Evolutionary conservation across 2,329 filamentous ascomycete genomes (phyloP).

Genomic region (Fusarium fujikuroi): DNA sequence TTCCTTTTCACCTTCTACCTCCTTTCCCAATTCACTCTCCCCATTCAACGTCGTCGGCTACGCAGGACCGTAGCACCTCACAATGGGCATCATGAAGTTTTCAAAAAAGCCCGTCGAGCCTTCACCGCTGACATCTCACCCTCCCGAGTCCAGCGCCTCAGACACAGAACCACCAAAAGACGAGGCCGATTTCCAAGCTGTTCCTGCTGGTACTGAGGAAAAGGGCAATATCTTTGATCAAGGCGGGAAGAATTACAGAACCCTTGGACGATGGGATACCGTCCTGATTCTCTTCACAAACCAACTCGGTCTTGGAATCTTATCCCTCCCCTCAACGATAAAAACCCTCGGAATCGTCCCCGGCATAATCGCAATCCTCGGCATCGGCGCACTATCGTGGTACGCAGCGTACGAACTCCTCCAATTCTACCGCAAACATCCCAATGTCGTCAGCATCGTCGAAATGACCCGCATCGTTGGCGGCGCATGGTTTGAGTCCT

Average conservation of each 20-base stretch:
- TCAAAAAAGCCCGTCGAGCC: conserved; percentile 15
- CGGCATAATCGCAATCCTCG: conserved; percentile 73
- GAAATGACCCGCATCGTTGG: conserved; percentile 70
- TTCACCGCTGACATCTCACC: background rate
- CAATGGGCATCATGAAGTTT: conserved; percentile 33
- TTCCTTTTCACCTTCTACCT: conserved; percentile 7
- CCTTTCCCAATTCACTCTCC: background rate
- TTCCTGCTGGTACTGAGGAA: conserved; percentile 25
- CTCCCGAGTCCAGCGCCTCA: conserved; percentile 20
- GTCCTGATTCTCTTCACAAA: conserved; percentile 44
- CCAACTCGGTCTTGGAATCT: conserved; percentile 51
- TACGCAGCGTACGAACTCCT: conserved; percentile 61
- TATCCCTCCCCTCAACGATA: conserved; percentile 77
- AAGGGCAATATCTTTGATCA: conserved; percentile 42
- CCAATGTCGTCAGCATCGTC: conserved; percentile 75
- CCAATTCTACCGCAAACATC: conserved; percentile 75
- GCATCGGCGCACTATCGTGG: conserved; percentile 71
- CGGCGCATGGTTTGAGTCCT: conserved; percentile 25
- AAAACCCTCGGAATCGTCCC: conserved; percentile 73
- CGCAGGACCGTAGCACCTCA: background rate
- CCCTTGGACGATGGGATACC: conserved; percentile 41
- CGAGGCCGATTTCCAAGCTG: conserved; percentile 28
- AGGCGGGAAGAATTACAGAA: conserved; percentile 43
- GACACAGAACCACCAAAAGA: conserved; percentile 29
- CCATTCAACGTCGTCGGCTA: background rate